Conservation (phyloP, 1,284 basidiomycete genomes). For the Moesziomyces antarcticus region DNA sequence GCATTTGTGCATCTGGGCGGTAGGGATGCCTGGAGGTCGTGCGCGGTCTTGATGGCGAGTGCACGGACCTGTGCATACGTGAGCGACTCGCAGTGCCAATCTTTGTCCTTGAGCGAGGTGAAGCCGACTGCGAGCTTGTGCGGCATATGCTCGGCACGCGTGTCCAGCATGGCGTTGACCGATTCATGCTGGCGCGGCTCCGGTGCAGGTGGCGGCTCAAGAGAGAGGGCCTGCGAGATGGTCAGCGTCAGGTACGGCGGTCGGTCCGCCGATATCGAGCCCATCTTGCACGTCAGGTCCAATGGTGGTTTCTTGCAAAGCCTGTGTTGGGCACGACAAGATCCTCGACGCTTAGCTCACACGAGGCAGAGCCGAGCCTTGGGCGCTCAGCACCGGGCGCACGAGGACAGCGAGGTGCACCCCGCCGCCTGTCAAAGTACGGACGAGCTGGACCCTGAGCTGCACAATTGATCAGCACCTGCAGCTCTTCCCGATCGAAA, state of each 20-base stretch:
- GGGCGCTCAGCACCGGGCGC: too few relatives aligned
- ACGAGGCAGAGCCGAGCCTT: neutral
- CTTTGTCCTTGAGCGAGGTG: constrained; percentile 37
- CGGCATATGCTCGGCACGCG: constrained; percentile 62
- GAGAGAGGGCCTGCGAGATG: constrained; percentile 40
- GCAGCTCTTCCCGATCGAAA: neutral
- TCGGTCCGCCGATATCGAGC: constrained; percentile 14
- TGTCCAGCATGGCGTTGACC: constrained; percentile 66
- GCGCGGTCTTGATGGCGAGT: constrained; percentile 9
- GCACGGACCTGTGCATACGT: constrained; percentile 30
- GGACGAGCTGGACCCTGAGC: neutral
- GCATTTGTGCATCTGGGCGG: constrained; percentile 10
- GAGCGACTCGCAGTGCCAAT: constrained; percentile 60
- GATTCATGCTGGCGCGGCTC: constrained; percentile 65
- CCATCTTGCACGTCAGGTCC: constrained; percentile 8
- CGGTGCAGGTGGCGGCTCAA: constrained; percentile 40
- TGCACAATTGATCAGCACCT: constrained; percentile 1
- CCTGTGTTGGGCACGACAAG: neutral
- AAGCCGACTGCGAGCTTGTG: constrained; percentile 68
- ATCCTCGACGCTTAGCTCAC: neutral
- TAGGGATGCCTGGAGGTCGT: constrained; percentile 6
- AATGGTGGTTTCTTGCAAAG: neutral
- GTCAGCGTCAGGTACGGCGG: constrained; percentile 49
- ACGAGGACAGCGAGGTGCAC: neutral
- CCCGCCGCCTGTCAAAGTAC: constrained; percentile 1